phyloP scores from a whole-genome alignment of 2,329 filamentous ascomycete genomes.

The Dothistroma pini region DNA sequence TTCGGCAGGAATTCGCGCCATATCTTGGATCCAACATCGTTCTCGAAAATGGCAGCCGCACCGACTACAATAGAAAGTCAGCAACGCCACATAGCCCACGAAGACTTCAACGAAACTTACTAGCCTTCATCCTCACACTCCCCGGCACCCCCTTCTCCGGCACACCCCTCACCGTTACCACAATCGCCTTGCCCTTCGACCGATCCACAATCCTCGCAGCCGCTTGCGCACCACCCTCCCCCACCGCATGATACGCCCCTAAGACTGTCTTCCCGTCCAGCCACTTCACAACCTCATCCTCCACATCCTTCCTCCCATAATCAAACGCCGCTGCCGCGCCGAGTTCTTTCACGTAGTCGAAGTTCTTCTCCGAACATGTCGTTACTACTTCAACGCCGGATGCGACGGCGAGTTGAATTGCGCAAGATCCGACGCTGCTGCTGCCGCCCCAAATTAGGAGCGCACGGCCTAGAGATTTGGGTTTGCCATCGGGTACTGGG shows the following conservation, averaged over 20 bases:
- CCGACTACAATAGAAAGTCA: slow-evolving; percentile 13
- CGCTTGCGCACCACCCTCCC: slow-evolving; percentile 21
- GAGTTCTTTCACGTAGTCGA: slow-evolving; percentile 42
- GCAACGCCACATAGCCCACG: not conserved
- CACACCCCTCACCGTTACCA: slow-evolving; percentile 26
- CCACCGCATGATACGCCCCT: slow-evolving; percentile 31
- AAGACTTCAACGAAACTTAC: slow-evolving; percentile 17
- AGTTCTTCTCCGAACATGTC: slow-evolving; percentile 36
- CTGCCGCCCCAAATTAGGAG: slow-evolving; percentile 54
- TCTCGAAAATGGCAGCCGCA: slow-evolving; percentile 24
- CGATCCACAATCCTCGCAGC: slow-evolving; percentile 31
- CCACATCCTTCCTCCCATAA: slow-evolving; percentile 37
- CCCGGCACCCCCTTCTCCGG: slow-evolving; percentile 27
- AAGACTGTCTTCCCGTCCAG: slow-evolving; percentile 32
- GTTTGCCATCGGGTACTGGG: slow-evolving; percentile 16
- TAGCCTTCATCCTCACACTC: slow-evolving; percentile 25
- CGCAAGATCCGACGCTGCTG: slow-evolving; percentile 51
- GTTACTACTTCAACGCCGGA: slow-evolving; percentile 43
- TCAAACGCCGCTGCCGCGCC: slow-evolving; percentile 50
- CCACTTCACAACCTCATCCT: slow-evolving; percentile 28
- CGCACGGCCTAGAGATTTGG: slow-evolving; percentile 27
- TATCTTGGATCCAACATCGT: slow-evolving; percentile 28
- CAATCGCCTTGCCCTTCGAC: slow-evolving; percentile 30
- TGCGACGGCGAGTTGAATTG: slow-evolving; percentile 49
- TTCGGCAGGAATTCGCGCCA: slow-evolving; percentile 30